Percentiles rank a stretch among this genome's conserved stretches.
Conservation (phyloP, 345 rosid genomes). For the thale cress (Arabidopsis thaliana) region DNA sequence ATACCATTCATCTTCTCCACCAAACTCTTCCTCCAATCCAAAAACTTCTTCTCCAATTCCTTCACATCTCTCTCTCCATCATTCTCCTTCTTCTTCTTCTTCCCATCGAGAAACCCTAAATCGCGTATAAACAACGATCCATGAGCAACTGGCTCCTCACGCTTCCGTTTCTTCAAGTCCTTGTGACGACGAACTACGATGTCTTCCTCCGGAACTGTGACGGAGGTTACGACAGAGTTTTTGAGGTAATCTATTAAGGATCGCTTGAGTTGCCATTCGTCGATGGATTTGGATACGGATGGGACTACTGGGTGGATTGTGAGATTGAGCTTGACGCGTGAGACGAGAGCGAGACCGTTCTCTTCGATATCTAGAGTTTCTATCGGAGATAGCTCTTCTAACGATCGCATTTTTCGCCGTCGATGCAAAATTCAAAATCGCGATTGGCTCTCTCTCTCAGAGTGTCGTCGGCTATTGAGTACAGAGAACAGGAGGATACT, state of each 20-base stretch:
- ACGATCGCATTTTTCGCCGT: conserved; percentile 54
- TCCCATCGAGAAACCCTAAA: conserved; percentile 68
- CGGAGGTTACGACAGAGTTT: conserved; percentile 56
- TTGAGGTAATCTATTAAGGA: conserved; percentile 73
- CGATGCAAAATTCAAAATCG: conserved; percentile 16
- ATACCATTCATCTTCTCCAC: conserved; percentile 84
- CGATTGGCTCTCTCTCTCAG: neutral
- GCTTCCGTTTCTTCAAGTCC: conserved; percentile 89
- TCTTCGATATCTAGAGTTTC: conserved; percentile 70
- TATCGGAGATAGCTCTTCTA: conserved; percentile 63
- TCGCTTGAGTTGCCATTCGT: conserved; percentile 90
- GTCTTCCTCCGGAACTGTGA: conserved; percentile 69
- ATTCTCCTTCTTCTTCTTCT: conserved; percentile 38
- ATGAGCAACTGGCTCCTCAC: conserved; percentile 80
- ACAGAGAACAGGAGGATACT: neutral
- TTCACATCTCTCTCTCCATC: conserved; percentile 51
- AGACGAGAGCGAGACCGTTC: conserved; percentile 60
- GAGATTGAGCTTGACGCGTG: conserved; percentile 76
- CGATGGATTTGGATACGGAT: conserved; percentile 69
- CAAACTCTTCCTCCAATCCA: conserved; percentile 74
- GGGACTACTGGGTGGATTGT: conserved; percentile 62
- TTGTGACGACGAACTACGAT: conserved; percentile 62
- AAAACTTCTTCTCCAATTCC: conserved; percentile 66
- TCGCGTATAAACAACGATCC: conserved; percentile 76
- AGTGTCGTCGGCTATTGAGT: neutral